phyloP scores from a whole-genome alignment of 2,329 filamentous ascomycete species.

The Botrytis fragariae region DNA sequence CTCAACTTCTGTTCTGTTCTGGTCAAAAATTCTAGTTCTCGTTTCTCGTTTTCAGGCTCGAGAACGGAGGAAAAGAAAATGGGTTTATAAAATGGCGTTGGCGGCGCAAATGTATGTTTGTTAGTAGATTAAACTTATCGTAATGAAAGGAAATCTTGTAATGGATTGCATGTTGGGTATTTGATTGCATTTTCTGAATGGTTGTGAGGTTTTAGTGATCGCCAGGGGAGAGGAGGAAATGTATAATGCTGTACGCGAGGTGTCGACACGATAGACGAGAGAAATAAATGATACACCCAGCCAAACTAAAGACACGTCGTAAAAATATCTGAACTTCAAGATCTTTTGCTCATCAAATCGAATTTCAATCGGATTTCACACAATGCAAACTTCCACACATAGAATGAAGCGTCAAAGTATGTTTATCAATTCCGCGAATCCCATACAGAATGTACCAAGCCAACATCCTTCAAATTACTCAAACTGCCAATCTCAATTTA shows the following conservation, averaged over 20 bases:
- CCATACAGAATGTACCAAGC: neutral
- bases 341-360: neutral
- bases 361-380: neutral
- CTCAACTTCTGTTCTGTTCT: too few species aligned
- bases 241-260: neutral
- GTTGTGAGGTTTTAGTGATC: neutral
- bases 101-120: conserved; percentile 4
- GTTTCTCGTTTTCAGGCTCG: neutral
- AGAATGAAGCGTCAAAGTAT: neutral
- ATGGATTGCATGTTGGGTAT: neutral
- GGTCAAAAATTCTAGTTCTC: neutral
- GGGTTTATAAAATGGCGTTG: conserved; percentile 2
- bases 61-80: neutral
- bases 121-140: neutral
- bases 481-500: neutral
- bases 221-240: neutral
- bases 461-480: neutral
- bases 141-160: conserved; percentile 13
- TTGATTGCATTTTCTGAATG: neutral
- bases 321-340: neutral
- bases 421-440: neutral
- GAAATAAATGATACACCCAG: neutral
- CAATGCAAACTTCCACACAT: neutral
- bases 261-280: neutral
- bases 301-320: neutral